Conservation (phyloP, 345 rosid genomes). For the Litchi chinensis region DNA sequence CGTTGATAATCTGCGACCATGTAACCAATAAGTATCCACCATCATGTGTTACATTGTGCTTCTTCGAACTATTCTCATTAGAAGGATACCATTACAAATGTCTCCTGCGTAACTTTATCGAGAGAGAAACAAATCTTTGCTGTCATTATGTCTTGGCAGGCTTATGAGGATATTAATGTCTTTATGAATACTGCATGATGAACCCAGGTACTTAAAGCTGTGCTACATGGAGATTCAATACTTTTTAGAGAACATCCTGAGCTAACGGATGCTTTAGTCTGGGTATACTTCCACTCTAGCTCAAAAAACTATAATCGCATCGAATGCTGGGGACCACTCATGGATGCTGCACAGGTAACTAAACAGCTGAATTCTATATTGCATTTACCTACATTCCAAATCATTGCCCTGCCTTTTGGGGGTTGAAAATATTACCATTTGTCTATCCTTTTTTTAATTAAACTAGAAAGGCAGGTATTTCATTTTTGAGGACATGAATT, state of each 20-base stretch:
- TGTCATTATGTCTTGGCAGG: background rate
- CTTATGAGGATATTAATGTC: no score
- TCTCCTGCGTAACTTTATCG: background rate
- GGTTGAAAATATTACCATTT: background rate
- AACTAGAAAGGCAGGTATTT: no score
- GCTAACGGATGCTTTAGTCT: slow-evolving; percentile 64
- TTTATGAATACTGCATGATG: no score
- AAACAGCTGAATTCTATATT: no score
- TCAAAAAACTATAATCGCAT: slow-evolving; percentile 64
- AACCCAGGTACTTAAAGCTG: slow-evolving; percentile 73
- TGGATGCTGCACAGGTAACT: slow-evolving; percentile 80
- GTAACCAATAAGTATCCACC: no score
- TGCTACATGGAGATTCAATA: slow-evolving; percentile 74
- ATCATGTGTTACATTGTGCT: no score
- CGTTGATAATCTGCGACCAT: no score
- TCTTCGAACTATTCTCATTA: no score
- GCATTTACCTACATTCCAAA: background rate
- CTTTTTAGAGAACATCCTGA: slow-evolving; percentile 71
- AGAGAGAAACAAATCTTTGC: background rate
- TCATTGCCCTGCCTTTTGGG: background rate
- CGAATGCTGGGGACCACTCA: slow-evolving; percentile 87
- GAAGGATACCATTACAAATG: no score
- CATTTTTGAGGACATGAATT: no score
- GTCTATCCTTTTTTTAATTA: background rate
- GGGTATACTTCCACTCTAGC: slow-evolving; percentile 88